Evolutionary conservation across 768 basidiomycete species (phyloP), one percentile per base, ranked within the genome.

Genomic region (Mycena kentingensis): DNA sequence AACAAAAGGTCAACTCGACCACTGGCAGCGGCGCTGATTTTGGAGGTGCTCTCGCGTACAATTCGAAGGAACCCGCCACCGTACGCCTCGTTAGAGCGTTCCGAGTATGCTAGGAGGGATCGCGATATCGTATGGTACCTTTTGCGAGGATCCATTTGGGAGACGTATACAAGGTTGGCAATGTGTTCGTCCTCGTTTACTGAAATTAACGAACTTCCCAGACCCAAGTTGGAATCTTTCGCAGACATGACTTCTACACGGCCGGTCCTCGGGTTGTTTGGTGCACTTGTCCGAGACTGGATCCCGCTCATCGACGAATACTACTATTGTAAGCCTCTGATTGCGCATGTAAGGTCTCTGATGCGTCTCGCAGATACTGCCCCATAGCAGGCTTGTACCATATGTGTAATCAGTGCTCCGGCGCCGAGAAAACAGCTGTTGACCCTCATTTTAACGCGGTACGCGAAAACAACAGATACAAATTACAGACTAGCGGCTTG

Each of bases 291-390:
- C 52, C 85, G 82, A 57, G 90, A 92, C 63, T 93, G 92, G 91
- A 83, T 93, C 57, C 92, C 90, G 18, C 71, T 93, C 65, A 89
- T 93, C 54, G 84, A 93, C 66, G 88, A 90, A 64, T 93, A 93
- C 72, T 86, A 93, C 73, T 93, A 93, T 77, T 93, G 91, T 91
- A 64, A 54, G 91, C 77, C 31, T 22, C n/a, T 31, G 6, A 19
- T 15, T 24, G 29, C 28, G 10, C 25, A 25, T 31, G 18, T 2
- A 12, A 22, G 4, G 59, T 29, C 42, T 36, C 15, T 43, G 45
- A 18, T n/a, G 26, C 1, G 46, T 29, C 35, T 19, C 29, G 32
- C 31, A 69, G 69, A 69, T 53, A 69, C 79, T 58, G 75, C 79
- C 39, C 73, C 79, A 15, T 41, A 46, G 26, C 35, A 47, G 58